Conservation (phyloP, 2,329 filamentous ascomycete genomes). For the Aspergillus piperis region DNA sequence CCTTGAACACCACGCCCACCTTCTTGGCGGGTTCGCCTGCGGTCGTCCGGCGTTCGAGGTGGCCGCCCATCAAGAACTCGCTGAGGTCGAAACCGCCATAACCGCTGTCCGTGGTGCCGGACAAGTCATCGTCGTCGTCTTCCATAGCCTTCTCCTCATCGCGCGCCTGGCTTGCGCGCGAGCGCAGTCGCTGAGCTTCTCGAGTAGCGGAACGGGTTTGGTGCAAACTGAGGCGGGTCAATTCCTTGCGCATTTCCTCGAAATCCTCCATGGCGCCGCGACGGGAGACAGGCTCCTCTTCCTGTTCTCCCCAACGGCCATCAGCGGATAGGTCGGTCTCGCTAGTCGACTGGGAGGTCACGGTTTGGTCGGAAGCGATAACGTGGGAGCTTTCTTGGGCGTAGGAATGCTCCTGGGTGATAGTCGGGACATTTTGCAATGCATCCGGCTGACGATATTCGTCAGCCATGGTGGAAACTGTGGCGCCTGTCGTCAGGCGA, state of each 20-base stretch:
- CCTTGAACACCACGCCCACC: conserved; percentile 74
- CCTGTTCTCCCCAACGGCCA: conserved; percentile 65
- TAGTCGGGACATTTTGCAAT: conserved; percentile 10
- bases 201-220: conserved; percentile 34
- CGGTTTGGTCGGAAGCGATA: conserved; percentile 15
- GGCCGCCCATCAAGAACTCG: conserved; percentile 71
- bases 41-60: conserved; percentile 71
- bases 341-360: conserved; percentile 20
- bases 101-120: conserved; percentile 21
- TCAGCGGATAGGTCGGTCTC: conserved; percentile 28
- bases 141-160: conserved; percentile 54
- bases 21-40: conserved; percentile 69
- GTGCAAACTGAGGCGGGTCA: conserved; percentile 55
- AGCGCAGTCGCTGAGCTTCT: conserved; percentile 31
- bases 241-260: conserved; percentile 57
- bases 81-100: conserved; percentile 64
- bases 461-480: background rate
- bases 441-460: conserved; percentile 1
- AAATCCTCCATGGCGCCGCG: conserved; percentile 61
- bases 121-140: conserved; percentile 20
- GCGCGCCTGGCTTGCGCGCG: conserved; percentile 29
- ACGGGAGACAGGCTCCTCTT: conserved; percentile 57
- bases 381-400: conserved; percentile 5
- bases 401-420: conserved; percentile 4
- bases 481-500: background rate